Base-by-base conservation (phyloP, 495 filamentous ascomycete species). In the Letharia columbiana region DNA sequence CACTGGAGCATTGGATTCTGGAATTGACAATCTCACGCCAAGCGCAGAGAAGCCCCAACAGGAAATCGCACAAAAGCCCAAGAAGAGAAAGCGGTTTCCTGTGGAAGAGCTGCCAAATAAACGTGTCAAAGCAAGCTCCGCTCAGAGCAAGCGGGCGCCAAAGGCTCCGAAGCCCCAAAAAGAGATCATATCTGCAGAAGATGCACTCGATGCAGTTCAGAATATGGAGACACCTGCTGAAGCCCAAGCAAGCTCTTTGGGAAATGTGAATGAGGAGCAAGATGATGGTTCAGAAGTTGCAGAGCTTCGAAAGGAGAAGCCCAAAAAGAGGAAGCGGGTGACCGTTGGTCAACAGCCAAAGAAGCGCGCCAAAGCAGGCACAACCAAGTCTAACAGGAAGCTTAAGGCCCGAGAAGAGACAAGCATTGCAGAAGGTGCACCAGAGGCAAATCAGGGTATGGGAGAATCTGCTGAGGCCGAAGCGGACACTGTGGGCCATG, bases 301-400 rank as follows among this genome's bases (percentile, higher is more conserved):
- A 31, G 33, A 65, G 56, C n/a, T 20, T n/a, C 54, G n/a, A n/a
- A 28, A 13, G 15, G 42, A 39, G 59, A 66, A 62, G 40, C 18
- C 47, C 5, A 54, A 17, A 15, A 62, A 61, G 54, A 71, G 60
- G 50, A 70, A 68, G 41, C 65, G 70, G 37, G 69, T 66, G 41
- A 66, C 70, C 11, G 66, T 68, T 45, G 68, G 70, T 54, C 68
- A 67, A 41, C 62, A 66, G 23, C 44, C 66, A 68, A 68, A 50
- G 45, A 68, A 64, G 41, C 54, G 63, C 20, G 28, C 31, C 31
- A 65, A 65, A 45, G 35, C 42, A 10, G 31, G 18, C 17, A 11
- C 3, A 0, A 20, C 20, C 9, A 33, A 1, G 7, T 10, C 42
- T 33, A 10, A 62, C 8, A 3, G 31, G 15, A 11, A 9, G 10